Conservation (phyloP, 2,329 filamentous ascomycete species). For the Penicillium verrucosum region DNA sequence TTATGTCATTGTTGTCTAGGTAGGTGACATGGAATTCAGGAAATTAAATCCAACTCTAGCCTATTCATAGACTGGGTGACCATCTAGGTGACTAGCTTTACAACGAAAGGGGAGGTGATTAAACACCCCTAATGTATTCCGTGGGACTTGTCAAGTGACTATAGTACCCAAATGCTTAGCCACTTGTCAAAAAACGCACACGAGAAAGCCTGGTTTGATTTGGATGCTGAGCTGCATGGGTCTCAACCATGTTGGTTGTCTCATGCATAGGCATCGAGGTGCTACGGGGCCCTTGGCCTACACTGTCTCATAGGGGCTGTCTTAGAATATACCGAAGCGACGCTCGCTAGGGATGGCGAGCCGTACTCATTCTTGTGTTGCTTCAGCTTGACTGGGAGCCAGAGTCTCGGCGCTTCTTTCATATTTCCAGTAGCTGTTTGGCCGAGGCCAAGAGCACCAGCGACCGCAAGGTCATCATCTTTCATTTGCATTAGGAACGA, state of each 20-base stretch:
- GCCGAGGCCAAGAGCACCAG: no score
- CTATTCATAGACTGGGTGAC: neutral
- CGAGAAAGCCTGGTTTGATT: neutral
- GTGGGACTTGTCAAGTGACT: neutral
- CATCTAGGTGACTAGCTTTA: neutral
- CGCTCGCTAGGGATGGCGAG: no score
- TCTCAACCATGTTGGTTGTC: neutral
- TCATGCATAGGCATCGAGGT: neutral
- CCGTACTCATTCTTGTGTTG: no score
- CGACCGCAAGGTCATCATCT: no score
- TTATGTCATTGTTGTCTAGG: neutral
- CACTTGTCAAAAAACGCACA: neutral
- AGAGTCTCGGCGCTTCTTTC: no score
- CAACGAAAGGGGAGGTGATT: neutral
- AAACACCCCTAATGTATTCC: neutral
- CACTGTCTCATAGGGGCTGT: neutral
- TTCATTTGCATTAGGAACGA: no score
- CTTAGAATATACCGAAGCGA: no score
- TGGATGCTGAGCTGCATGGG: neutral
- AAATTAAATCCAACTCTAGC: neutral
- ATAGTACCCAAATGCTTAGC: neutral
- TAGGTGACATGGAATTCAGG: neutral
- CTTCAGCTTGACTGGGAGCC: no score
- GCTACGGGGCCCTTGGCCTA: neutral
- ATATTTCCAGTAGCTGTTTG: no score